Percentiles rank a stretch among this genome's conserved stretches.
Evolutionary conservation across 768 basidiomycete genomes (phyloP).

Genomic region (Termitomyces sp.): DNA sequence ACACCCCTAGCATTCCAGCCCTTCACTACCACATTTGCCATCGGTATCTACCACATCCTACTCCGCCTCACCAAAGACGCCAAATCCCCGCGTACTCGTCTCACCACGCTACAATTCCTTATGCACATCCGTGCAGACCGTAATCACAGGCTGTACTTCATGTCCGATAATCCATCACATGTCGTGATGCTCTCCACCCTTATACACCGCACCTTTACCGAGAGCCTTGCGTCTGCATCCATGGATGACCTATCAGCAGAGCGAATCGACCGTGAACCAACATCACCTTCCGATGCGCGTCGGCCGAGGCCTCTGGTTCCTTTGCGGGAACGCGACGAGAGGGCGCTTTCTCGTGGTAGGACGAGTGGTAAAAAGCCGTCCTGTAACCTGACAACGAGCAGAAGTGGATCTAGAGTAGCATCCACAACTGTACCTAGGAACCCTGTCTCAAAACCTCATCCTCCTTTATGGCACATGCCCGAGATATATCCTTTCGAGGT

Average conservation of each 20-base stretch:
- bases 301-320: slow-evolving; percentile 41
- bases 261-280: slow-evolving; percentile 11
- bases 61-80: slow-evolving; percentile 40
- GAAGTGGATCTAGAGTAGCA: slow-evolving; percentile 23
- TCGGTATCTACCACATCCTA: slow-evolving; percentile 47
- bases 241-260: neutral
- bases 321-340: slow-evolving; percentile 43
- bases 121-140: slow-evolving; percentile 86
- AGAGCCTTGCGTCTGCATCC: neutral
- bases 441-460: slow-evolving; percentile 30
- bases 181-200: slow-evolving; percentile 54
- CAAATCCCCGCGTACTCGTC: slow-evolving; percentile 51
- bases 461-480: slow-evolving; percentile 63
- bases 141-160: slow-evolving; percentile 79
- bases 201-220: slow-evolving; percentile 44
- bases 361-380: slow-evolving; percentile 33
- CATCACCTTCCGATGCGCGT: slow-evolving; percentile 26
- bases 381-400: slow-evolving; percentile 13
- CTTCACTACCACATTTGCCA: slow-evolving; percentile 45
- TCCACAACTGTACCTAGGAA: slow-evolving; percentile 22
- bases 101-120: slow-evolving; percentile 79
- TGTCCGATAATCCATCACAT: slow-evolving; percentile 54
- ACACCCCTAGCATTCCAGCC: slow-evolving; percentile 50
- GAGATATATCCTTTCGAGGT: slow-evolving; percentile 56
- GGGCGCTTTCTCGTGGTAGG: slow-evolving; percentile 47